Base-by-base conservation (phyloP, 306 rosid genomes). In the Fagus crenata region DNA sequence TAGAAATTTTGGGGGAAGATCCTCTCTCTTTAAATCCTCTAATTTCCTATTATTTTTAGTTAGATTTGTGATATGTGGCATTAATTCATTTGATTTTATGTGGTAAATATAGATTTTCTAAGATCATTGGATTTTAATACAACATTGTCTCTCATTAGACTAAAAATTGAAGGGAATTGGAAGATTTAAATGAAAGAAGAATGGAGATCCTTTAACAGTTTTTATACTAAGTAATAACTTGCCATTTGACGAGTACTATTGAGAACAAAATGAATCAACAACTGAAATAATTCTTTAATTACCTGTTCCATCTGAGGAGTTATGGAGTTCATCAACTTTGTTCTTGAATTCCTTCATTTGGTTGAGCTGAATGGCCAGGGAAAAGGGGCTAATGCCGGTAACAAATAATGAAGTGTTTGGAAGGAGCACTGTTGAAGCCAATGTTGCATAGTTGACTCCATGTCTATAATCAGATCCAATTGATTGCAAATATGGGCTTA, bases 401-500 rank as follows among this genome's bases (percentile, higher is more conserved):
- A 84, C 83, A 77, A 68, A 86, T 7, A 83, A 78, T 49, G 96
- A 88, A 67, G 88, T 39, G 65, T 81, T 86, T 4, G 98, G 98
- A 32, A 73, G 73, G 49, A 95, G 84, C 60, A 95, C 97, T 1
- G 96, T 90, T 0, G 96, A 92, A 1, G 96, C 97, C 61, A 89
- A 74, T 8, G 87, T 87, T 41, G 97, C 97, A 69, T 69, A 89
- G 84, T 90, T 92, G n/a, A 84, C 96, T 4, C 98, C 96, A 69
- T 90, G 86, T 49, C 49, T 78, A 59, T 53, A 90, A 53, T 89
- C 85, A 7, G 95, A 80, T 67, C 96, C 96, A 76, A 90, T 85
- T 37, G 93, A 87, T 58, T 85, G 83, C 56, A 92, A 73, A 77
- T 92, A 92, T 82, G 98, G 96, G 74, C 98, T 92, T 74, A 90